Evolutionary conservation across 176 grass and related monocot species (phyloP).

Genomic region (Paspalum notatum): DNA sequence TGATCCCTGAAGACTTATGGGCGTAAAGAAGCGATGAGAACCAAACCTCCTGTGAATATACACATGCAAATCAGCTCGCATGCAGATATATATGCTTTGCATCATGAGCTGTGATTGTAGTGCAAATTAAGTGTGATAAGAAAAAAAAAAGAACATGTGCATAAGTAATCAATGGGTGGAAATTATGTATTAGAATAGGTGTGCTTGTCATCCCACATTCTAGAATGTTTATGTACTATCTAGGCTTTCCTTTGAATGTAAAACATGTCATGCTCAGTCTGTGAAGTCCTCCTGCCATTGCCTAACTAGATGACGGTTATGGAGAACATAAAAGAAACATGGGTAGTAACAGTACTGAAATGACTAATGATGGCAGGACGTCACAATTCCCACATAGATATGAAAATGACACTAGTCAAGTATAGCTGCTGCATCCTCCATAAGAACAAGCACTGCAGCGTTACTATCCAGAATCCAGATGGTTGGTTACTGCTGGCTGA

Average conservation of each 20-base stretch:
- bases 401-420: background rate
- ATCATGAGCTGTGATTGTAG: background rate
- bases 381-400: background rate
- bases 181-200: background rate
- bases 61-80: background rate
- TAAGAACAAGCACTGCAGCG: no score
- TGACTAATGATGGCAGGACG: background rate
- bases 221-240: background rate
- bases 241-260: background rate
- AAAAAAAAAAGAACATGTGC: background rate
- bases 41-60: background rate
- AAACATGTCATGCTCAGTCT: background rate
- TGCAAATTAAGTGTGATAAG: background rate
- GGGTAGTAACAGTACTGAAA: background rate
- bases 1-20: slow-evolving; percentile 23
- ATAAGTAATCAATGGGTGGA: background rate
- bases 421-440: no score
- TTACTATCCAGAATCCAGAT: no score
- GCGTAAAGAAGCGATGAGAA: background rate
- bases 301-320: background rate
- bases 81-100: background rate
- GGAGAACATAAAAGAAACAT: background rate
- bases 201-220: background rate
- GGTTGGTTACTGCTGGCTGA: no score
- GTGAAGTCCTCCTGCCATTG: background rate